Conservation (phyloP, 768 basidiomycete genomes). For the Boletales sp. region DNA sequence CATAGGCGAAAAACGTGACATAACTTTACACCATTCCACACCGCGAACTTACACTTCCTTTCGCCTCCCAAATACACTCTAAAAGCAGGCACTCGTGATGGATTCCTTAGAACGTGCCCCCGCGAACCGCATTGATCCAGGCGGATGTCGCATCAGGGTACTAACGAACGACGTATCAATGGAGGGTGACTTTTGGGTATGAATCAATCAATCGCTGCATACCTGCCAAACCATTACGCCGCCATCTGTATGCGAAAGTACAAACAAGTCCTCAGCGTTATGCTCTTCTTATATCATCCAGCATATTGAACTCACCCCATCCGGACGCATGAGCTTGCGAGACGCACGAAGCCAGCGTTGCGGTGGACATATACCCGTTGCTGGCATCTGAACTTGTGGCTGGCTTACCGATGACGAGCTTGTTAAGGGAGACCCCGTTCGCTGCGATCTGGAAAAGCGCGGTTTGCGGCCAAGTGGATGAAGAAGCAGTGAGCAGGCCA, state of each 20-base stretch:
- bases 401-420: slow-evolving; percentile 58
- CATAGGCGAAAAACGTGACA: no score
- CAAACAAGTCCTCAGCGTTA: background rate
- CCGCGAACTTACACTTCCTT: no score
- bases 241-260: background rate
- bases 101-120: background rate
- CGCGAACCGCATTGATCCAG: background rate
- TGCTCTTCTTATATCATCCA: background rate
- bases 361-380: slow-evolving; percentile 56
- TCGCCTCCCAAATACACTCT: no score
- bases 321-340: slow-evolving; percentile 54
- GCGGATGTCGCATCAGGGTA: background rate
- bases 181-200: no score
- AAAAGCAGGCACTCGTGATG: no score
- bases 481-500: slow-evolving; percentile 56
- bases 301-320: slow-evolving; percentile 51
- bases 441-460: slow-evolving; percentile 52
- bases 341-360: slow-evolving; percentile 57
- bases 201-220: background rate
- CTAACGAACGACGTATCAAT: background rate
- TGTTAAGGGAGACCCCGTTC: slow-evolving; percentile 42
- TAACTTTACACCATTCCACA: no score
- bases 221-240: slow-evolving; percentile 4
- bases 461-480: slow-evolving; percentile 57
- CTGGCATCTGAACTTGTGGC: slow-evolving; percentile 38